Evolutionary conservation across 2,329 filamentous ascomycete genomes (phyloP).

Genomic region (Epichloe baconii): DNA sequence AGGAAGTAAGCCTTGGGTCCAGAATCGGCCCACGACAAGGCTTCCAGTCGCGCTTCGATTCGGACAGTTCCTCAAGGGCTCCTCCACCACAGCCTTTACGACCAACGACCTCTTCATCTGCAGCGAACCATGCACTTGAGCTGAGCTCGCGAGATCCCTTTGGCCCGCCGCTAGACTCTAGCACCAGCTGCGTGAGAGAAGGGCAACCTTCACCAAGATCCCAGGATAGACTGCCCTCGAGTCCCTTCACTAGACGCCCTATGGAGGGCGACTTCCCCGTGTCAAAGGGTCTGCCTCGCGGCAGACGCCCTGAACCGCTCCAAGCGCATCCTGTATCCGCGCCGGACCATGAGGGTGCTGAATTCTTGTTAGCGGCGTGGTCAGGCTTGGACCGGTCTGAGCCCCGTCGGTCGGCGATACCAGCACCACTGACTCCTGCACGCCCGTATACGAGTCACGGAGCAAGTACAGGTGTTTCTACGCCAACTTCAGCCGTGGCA

Average conservation of each 20-base stretch:
- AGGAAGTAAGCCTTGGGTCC: not conserved
- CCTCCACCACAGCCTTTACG: conserved; percentile 11
- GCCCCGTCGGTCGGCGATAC: conserved; percentile 21
- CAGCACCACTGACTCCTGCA: conserved; percentile 20
- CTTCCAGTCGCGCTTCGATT: conserved; percentile 15
- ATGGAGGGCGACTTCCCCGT: conserved; percentile 22
- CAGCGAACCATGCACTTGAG: conserved; percentile 6
- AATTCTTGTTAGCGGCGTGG: conserved; percentile 2
- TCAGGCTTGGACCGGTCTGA: conserved; percentile 15
- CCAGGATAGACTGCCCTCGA: conserved; percentile 9
- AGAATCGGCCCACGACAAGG: conserved; percentile 4
- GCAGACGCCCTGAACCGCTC: conserved; percentile 15
- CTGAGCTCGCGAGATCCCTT: conserved; percentile 12
- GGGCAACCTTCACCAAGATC: conserved; percentile 4
- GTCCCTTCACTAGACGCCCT: conserved; percentile 15
- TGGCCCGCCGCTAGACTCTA: conserved; percentile 8
- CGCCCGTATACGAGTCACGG: conserved; percentile 2
- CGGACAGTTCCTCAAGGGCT: conserved; percentile 10
- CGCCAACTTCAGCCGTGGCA: conserved; percentile 16
- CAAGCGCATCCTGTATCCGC: not conserved
- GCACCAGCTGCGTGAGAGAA: conserved; percentile 5
- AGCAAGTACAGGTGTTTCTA: conserved; percentile 9
- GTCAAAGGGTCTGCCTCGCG: conserved; percentile 22
- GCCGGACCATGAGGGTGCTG: not conserved
- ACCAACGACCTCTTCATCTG: conserved; percentile 12